phyloP scores from a whole-genome alignment of 1,139 yeast genomes.

The Yamadazyma membranifaciens region DNA sequence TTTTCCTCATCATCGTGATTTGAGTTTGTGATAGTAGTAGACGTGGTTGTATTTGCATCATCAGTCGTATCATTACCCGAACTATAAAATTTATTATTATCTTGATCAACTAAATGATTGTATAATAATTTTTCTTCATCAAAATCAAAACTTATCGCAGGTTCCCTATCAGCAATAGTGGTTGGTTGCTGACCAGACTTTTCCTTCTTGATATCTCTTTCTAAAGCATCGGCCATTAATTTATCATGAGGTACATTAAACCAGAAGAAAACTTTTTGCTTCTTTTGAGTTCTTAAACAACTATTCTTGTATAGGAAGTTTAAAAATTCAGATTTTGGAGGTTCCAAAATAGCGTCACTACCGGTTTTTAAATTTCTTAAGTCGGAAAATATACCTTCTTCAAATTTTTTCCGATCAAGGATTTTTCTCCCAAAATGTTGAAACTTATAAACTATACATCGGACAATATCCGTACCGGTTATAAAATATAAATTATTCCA shows the following conservation, averaged over 20 bases:
- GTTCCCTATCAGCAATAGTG: constrained; percentile 58
- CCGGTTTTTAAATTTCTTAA: constrained; percentile 85
- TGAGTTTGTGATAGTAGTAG: constrained; percentile 6
- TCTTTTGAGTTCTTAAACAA: constrained; percentile 91
- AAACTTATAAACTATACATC: constrained; percentile 86
- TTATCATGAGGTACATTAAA: constrained; percentile 94
- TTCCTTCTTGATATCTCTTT: constrained; percentile 87
- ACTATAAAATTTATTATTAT: constrained; percentile 25
- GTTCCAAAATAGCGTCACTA: constrained; percentile 82
- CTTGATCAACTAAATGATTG: constrained; percentile 49
- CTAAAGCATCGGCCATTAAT: constrained; percentile 89
- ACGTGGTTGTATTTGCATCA: constrained; percentile 9
- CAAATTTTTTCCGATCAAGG: constrained; percentile 86
- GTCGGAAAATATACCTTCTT: constrained; percentile 94
- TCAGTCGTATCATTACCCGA: constrained; percentile 11
- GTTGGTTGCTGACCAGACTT: constrained; percentile 54
- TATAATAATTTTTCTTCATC: constrained; percentile 47
- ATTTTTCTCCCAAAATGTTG: constrained; percentile 87
- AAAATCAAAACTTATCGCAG: constrained; percentile 60
- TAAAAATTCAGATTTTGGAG: constrained; percentile 82
- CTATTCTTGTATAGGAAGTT: constrained; percentile 82
- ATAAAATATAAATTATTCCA: constrained; percentile 91
- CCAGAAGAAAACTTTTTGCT: constrained; percentile 97
- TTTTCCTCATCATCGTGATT: not conserved
- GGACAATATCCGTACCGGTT: constrained; percentile 95